Percentiles rank a stretch among this genome's conserved stretches.
phyloP scores from a whole-genome alignment of 345 rosid species.

The Pugionium cornutum region DNA sequence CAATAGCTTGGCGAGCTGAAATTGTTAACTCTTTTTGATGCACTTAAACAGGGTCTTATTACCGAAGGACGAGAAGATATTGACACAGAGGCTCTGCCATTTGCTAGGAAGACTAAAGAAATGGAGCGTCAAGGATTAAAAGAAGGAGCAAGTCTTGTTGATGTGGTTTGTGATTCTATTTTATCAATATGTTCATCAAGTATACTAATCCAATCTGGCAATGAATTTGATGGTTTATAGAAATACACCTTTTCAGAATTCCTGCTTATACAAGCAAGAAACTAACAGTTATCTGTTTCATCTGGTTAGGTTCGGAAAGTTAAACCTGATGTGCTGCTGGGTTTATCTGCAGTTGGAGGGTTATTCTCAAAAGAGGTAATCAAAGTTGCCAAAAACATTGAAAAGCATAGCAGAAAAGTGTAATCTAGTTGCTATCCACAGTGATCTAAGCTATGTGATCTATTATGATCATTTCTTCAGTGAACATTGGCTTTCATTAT shows the following conservation, averaged over 20 bases:
- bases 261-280: slow-evolving; percentile 10
- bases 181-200: slow-evolving; percentile 2
- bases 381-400: neutral
- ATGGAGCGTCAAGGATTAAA: slow-evolving; percentile 79
- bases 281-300: slow-evolving; percentile 29
- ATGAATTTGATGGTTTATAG: slow-evolving; percentile 9
- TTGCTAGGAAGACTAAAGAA: slow-evolving; percentile 81
- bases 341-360: slow-evolving; percentile 99
- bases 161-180: slow-evolving; percentile 62
- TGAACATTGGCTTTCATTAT: slow-evolving; percentile 5
- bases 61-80: slow-evolving; percentile 76
- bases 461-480: slow-evolving; percentile 1
- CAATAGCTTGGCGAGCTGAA: slow-evolving; percentile 25
- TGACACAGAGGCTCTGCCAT: slow-evolving; percentile 80
- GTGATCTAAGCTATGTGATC: slow-evolving; percentile 13
- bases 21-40: slow-evolving; percentile 32
- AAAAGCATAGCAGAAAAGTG: neutral
- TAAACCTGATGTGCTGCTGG: slow-evolving; percentile 98
- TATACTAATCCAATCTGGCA: slow-evolving; percentile 18
- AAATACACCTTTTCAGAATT: neutral
- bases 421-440: slow-evolving; percentile 12
- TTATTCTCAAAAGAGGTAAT: slow-evolving; percentile 91
- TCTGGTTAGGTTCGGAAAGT: slow-evolving; percentile 77
- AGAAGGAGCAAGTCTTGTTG: slow-evolving; percentile 86
- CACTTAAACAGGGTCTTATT: slow-evolving; percentile 70